Percentiles rank a stretch among this genome's conserved stretches.
Conservation (phyloP, 1,139 yeast genomes). For the Lodderomyces parapsilosis region DNA sequence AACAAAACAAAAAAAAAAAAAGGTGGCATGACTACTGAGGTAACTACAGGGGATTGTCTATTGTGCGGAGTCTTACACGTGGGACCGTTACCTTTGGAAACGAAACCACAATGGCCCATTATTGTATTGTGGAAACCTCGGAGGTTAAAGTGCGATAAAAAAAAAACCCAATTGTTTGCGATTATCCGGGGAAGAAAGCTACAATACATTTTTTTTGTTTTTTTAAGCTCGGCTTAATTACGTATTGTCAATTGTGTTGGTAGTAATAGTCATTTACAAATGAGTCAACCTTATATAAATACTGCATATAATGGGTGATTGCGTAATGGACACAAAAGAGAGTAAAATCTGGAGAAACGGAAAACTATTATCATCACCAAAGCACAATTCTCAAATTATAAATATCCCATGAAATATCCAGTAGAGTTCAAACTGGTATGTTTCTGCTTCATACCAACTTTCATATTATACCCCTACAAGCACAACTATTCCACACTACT, state of each 20-base stretch:
- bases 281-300: not conserved
- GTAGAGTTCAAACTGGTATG: not conserved
- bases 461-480: not conserved
- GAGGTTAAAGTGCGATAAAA: not conserved
- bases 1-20: too few relatives aligned
- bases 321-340: not conserved
- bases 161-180: too few relatives aligned
- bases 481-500: not conserved
- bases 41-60: too few relatives aligned
- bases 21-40: not conserved
- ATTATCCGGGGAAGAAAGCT: not conserved
- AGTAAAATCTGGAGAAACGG: conserved; percentile 1
- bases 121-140: not conserved
- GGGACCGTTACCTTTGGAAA: not conserved
- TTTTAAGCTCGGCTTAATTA: conserved; percentile 1
- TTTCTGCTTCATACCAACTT: not conserved
- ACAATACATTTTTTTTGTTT: too few relatives aligned
- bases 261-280: conserved; percentile 1
- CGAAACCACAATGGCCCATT: not conserved
- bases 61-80: too few relatives aligned
- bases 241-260: too few relatives aligned
- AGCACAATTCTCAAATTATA: not conserved
- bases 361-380: not conserved
- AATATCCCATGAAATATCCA: not conserved
- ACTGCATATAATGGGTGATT: not conserved